Base-by-base conservation (phyloP, 1,139 yeast species). In the Kluyveromyces marxianus region DNA sequence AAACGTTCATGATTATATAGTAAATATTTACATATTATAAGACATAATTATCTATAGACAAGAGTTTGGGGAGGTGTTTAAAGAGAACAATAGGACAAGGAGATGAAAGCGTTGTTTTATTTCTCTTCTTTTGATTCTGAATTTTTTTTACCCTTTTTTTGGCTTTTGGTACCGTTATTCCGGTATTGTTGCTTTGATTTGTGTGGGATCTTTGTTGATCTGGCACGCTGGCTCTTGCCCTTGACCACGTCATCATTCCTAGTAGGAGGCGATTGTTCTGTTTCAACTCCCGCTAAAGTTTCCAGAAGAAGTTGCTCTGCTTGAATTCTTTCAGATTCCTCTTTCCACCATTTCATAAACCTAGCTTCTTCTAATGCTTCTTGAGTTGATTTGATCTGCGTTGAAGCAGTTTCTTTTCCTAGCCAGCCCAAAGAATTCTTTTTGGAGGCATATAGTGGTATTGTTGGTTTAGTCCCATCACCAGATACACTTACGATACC, bases 291-390 rank as follows among this genome's bases (percentile, higher is more conserved):
- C n/a, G 25, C 6, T 6, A 37, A n/a, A 21, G 6, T 28, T 14
- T 30, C 34, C 25, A 27, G 21, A 10, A 34, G 34, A 6, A 64
- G 24, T 26, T 40, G 45, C 53, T 70, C 74, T 42, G 61, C 62
- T 56, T 81, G 86, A 2, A 79, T 81, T 44, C 74, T 64, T 25
- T 68, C 67, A 41, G 83, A 71, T 54, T 81, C 87, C 54, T 77
- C 76, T 41, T 72, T 77, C 82, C 85, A 81, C 88, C 88, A 62
- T 34, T 56, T 57, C 44, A 59, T 63, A 49, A 62, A 62, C 37
- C 58, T 55, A 32, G 55, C 52, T 48, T 81, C 86, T 48, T 76
- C 76, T 54, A 76, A 75, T 37, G 77, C 71, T 46, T 81, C 85
- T 39, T 72, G 74, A 30, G 79, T 59, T 0, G 81, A 41, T 27